A percentile compares a stretch with the other conserved stretches of the same genome.
Evolutionary conservation across 169 alveolate species (phyloP).

Genomic region (Eimeria mitis): DNA sequence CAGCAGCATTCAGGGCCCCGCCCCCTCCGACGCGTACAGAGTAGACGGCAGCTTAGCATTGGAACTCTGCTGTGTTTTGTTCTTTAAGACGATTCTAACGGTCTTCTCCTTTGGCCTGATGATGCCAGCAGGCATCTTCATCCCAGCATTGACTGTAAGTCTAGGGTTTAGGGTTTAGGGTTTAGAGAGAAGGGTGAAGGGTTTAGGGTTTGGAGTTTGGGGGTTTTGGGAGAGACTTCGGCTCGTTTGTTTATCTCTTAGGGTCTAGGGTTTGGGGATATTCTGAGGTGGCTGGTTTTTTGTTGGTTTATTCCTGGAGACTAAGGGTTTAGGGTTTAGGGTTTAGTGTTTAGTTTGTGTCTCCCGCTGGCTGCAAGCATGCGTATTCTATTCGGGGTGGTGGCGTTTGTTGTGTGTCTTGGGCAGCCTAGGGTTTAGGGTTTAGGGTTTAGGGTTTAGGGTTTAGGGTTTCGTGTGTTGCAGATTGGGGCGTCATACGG

Average conservation of each 20-base stretch:
- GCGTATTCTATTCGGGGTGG: neutral
- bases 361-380: neutral
- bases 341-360: neutral
- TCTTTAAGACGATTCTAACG: conserved; percentile 54
- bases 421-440: neutral
- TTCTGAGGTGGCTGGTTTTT: neutral
- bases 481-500: conserved; percentile 83
- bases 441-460: neutral
- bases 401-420: neutral
- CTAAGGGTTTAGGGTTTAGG: neutral
- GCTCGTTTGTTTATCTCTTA: neutral
- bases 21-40: conserved; percentile 72
- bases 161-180: neutral
- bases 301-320: neutral
- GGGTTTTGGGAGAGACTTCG: too few species aligned
- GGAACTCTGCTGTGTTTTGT: conserved; percentile 38
- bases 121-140: conserved; percentile 84
- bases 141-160: conserved; percentile 79
- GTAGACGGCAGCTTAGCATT: conserved; percentile 40
- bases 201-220: neutral
- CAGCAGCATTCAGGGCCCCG: conserved; percentile 38
- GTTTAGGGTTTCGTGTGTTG: neutral
- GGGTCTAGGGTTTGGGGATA: neutral
- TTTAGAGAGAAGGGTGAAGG: neutral
- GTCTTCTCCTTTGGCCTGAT: conserved; percentile 80